A percentile compares a stretch with the other conserved stretches of the same genome.
Evolutionary conservation across 1,284 basidiomycete genomes (phyloP).

Genomic region (Hypsizygus ulmarius): DNA sequence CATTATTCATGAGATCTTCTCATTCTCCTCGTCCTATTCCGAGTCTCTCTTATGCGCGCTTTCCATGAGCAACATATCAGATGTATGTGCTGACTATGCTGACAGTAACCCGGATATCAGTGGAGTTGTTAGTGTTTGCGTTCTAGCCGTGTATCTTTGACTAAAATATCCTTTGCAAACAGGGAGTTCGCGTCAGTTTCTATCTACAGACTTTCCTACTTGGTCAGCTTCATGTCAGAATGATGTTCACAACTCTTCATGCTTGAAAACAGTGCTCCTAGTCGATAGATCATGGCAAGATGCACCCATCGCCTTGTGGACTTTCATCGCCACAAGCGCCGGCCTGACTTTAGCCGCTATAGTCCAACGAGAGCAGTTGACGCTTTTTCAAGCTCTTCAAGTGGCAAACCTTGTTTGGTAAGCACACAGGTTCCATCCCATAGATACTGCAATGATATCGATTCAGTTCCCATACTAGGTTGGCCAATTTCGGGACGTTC

Average conservation of each 20-base stretch:
- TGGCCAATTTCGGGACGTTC: slow-evolving; percentile 41
- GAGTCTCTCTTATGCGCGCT: neutral
- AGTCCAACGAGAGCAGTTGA: slow-evolving; percentile 29
- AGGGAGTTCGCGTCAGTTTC: slow-evolving; percentile 40
- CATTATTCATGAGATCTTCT: neutral
- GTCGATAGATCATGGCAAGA: slow-evolving; percentile 39
- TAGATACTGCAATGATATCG: neutral
- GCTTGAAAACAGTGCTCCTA: slow-evolving; percentile 27
- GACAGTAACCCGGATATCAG: slow-evolving; percentile 36
- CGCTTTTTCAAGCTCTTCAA: slow-evolving; percentile 37
- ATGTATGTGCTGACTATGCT: slow-evolving; percentile 18
- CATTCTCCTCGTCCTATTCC: neutral
- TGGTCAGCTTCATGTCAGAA: slow-evolving; percentile 22
- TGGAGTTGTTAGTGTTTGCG: slow-evolving; percentile 25
- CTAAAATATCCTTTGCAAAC: neutral
- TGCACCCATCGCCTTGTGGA: slow-evolving; percentile 39
- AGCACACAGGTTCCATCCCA: slow-evolving; percentile 7
- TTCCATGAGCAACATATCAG: slow-evolving; percentile 8
- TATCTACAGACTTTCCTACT: slow-evolving; percentile 41
- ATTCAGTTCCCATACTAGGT: slow-evolving; percentile 24
- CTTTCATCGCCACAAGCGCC: slow-evolving; percentile 40
- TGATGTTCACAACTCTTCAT: neutral
- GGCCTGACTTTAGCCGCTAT: slow-evolving; percentile 38
- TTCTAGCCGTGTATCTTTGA: neutral
- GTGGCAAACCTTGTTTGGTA: slow-evolving; percentile 41